phyloP scores from a whole-genome alignment of 1,139 yeast species.

The Suhomyces coccinellae region DNA sequence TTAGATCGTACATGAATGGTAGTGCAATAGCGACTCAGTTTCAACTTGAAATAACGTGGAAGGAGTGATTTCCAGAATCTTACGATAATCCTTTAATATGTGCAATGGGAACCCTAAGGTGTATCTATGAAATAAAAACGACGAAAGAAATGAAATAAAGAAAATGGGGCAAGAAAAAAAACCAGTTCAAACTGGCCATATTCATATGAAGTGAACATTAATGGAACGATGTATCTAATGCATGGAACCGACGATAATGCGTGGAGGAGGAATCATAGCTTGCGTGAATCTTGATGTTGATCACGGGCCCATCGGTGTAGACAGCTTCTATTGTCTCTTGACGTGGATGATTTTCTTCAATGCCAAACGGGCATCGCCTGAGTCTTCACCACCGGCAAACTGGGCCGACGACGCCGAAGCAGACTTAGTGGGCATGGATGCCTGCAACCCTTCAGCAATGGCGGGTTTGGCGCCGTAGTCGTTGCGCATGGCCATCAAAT shows the following conservation, averaged over 20 bases:
- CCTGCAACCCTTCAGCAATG: background rate
- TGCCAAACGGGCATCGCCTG: constrained; percentile 45
- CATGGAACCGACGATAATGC: constrained; percentile 5
- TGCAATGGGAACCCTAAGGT: background rate
- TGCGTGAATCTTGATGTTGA: constrained; percentile 11
- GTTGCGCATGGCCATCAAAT: constrained; percentile 20
- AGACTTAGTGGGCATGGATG: constrained; percentile 4
- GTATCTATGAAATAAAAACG: background rate
- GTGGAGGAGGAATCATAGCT: background rate
- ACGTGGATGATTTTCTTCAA: constrained; percentile 42
- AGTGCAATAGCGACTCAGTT: no score
- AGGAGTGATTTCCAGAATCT: no score
- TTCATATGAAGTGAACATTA: constrained; percentile 6
- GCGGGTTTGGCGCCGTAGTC: constrained; percentile 4
- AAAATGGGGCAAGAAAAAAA: background rate
- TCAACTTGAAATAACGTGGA: no score
- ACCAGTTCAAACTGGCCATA: constrained; percentile 4
- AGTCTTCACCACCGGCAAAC: constrained; percentile 24
- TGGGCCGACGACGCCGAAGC: constrained; percentile 7
- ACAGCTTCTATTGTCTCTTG: constrained; percentile 23
- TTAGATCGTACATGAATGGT: no score
- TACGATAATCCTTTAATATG: background rate
- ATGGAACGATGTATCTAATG: constrained; percentile 6
- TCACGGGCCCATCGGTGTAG: constrained; percentile 4
- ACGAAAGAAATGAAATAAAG: constrained; percentile 3